A percentile compares a stretch with the other conserved stretches of the same genome.
These are phyloP conservation scores for Stemphylium beticola DNA, from an alignment of 2,329 filamentous ascomycete genomes.

Conservation along the genomic window DNA sequence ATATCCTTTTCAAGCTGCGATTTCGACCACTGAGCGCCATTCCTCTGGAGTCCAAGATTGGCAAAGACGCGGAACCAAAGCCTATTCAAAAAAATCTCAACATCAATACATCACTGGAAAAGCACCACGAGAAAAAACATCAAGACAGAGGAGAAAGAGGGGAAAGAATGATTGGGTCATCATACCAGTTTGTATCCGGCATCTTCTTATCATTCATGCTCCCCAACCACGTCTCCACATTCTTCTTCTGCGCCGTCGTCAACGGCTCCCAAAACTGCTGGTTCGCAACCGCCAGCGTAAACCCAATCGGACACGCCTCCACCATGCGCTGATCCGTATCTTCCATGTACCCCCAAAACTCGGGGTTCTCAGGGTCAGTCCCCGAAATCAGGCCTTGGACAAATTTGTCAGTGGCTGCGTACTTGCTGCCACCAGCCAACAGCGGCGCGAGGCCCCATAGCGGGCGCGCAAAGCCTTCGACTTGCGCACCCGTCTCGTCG, in stretches of 20 bases:
- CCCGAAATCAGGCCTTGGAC: constrained; percentile 73
- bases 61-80: constrained; percentile 87
- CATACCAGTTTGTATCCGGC: constrained; percentile 68
- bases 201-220: constrained; percentile 80
- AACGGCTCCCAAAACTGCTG: constrained; percentile 70
- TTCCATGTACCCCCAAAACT: constrained; percentile 78
- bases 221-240: constrained; percentile 74
- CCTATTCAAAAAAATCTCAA: constrained; percentile 54
- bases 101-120: background rate
- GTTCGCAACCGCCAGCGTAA: constrained; percentile 71
- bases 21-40: constrained; percentile 73
- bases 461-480: constrained; percentile 77
- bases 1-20: constrained; percentile 75
- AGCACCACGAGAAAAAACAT: background rate
- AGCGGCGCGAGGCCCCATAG: constrained; percentile 77
- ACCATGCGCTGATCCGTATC: constrained; percentile 85
- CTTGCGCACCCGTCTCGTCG: constrained; percentile 76
- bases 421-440: constrained; percentile 71
- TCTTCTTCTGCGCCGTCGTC: constrained; percentile 65
- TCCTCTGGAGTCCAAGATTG: constrained; percentile 77
- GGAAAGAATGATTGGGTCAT: background rate
- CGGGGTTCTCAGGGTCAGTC: constrained; percentile 70
- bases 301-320: constrained; percentile 81
- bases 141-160: background rate
- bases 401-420: constrained; percentile 69